A percentile compares a stretch with the other conserved stretches of the same genome.
These are phyloP conservation scores for Taphrina sp. DNA, from an alignment of 1,139 yeast species.

Conservation along the genomic window DNA sequence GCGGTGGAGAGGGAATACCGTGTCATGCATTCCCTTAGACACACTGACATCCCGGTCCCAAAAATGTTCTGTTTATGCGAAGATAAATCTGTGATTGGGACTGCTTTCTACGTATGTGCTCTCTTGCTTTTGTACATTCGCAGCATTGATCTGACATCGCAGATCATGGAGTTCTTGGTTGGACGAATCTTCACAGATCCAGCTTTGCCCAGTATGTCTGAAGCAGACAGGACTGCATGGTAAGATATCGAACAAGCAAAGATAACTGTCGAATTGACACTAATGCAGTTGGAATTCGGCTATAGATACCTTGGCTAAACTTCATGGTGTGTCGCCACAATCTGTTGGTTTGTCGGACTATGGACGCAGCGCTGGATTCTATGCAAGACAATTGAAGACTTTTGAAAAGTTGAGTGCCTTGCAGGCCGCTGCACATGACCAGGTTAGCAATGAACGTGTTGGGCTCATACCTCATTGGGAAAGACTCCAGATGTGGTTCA, in stretches of 20 bases:
- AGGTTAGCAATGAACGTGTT: conserved; percentile 46
- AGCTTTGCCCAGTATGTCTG: conserved; percentile 48
- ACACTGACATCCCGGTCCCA: conserved; percentile 56
- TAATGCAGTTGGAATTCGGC: conserved; percentile 53
- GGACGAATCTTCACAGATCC: conserved; percentile 64
- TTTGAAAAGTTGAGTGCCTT: conserved; percentile 51
- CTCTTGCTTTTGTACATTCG: no score
- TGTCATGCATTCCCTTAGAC: conserved; percentile 50
- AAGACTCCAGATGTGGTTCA: conserved; percentile 50
- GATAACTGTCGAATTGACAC: neutral
- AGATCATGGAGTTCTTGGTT: conserved; percentile 59
- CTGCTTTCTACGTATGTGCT: conserved; percentile 29
- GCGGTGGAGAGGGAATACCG: conserved; percentile 64
- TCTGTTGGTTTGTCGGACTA: conserved; percentile 47
- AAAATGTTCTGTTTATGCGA: conserved; percentile 64
- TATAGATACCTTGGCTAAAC: conserved; percentile 52
- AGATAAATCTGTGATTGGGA: conserved; percentile 62
- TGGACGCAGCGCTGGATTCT: conserved; percentile 53
- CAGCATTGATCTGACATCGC: no score
- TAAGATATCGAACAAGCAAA: conserved; percentile 22
- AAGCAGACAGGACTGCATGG: conserved; percentile 40
- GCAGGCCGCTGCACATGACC: conserved; percentile 48
- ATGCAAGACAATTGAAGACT: conserved; percentile 57
- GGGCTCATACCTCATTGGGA: conserved; percentile 55
- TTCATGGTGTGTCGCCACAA: conserved; percentile 55